phyloP scores from a whole-genome alignment of 2,329 filamentous ascomycete species.

The Metarhizium humberi region DNA sequence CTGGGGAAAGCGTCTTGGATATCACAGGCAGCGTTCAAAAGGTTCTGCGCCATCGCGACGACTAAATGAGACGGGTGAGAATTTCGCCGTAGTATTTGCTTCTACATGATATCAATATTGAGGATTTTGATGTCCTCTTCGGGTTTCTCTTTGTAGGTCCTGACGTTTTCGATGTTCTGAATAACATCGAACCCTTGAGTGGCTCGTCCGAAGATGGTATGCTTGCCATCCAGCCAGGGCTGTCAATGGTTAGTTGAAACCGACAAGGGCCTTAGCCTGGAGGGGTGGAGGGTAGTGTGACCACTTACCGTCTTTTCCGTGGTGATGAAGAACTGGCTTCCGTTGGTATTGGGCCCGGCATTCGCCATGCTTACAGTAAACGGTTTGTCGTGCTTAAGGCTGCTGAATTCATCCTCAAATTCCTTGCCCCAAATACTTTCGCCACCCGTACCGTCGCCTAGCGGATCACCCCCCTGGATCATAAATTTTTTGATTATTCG shows the following conservation, averaged over 20 bases:
- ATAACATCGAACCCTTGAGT: constrained; percentile 89
- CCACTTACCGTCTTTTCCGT: constrained; percentile 79
- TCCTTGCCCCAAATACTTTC: constrained; percentile 87
- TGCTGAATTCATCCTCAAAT: constrained; percentile 91
- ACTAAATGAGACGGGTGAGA: background rate
- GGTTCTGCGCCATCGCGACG: background rate
- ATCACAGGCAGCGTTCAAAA: background rate
- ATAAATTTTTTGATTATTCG: constrained; percentile 97
- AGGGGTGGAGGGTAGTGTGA: background rate
- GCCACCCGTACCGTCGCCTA: constrained; percentile 83
- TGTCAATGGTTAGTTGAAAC: constrained; percentile 20
- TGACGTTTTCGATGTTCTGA: constrained; percentile 87
- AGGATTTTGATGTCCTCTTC: constrained; percentile 97
- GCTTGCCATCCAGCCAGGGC: constrained; percentile 91
- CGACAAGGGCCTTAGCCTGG: constrained; percentile 3
- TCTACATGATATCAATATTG: constrained; percentile 59
- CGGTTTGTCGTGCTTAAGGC: constrained; percentile 85
- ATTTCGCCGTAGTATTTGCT: background rate
- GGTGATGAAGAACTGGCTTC: constrained; percentile 96
- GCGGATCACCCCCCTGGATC: constrained; percentile 95
- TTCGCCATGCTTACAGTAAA: constrained; percentile 98
- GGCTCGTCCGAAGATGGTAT: constrained; percentile 90
- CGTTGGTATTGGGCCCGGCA: constrained; percentile 89
- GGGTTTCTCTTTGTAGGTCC: constrained; percentile 83
- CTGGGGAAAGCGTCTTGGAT: background rate